Evolutionary conservation across 129 eudicot species (phyloP), one percentile per base, ranked within the genome.

Genomic region (Calendula officinalis): DNA sequence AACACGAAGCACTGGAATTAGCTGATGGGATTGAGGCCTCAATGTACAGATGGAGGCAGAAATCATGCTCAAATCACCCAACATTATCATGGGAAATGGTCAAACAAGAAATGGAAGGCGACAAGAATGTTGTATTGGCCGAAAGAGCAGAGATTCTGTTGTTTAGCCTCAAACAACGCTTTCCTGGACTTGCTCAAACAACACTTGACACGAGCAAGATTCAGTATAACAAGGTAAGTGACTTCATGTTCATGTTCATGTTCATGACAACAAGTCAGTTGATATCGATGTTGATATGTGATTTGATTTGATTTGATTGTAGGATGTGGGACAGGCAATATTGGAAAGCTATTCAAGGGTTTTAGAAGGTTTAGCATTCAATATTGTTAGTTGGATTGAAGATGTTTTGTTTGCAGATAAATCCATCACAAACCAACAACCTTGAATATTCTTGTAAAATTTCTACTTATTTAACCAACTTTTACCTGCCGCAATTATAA

Each of bases 251-350:
- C 30, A 5, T 17, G 57, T 68, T 5, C 44, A 4, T 56, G n/a
- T 22, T 22, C 30, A 5, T 17, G 57, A 7, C 38, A 10, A 36
- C 60, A 46, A n/a, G 27, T 30, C 5, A 61, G 17, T 5, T 59
- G 37, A n/a, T 49, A 5, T 49, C 2, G 7, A 5, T 16, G 57
- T 22, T 22, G 30, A 22, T 22, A 2, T 22, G 1, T 22, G 30
- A 22, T 22, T 22, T 22, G n/a, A n/a, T n/a, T n/a, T n/a, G n/a
- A 22, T 35, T 39, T 8, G 12, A 10, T 50, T 41, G 77, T 82
- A 89, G 97, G 95, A 89, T 79, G 97, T 89, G 45, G 97, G 95
- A 40, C 90, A 89, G 76, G 97, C 95, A 49, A 84, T 86, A 53
- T 61, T 89, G 38, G 95, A 85, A 78, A 83, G 90, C 82, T 89